A percentile compares a stretch with the other conserved stretches of the same genome.
Evolutionary conservation across 805 yeast genomes (phyloP).

Genomic region (Torulaspora delbrueckii): DNA sequence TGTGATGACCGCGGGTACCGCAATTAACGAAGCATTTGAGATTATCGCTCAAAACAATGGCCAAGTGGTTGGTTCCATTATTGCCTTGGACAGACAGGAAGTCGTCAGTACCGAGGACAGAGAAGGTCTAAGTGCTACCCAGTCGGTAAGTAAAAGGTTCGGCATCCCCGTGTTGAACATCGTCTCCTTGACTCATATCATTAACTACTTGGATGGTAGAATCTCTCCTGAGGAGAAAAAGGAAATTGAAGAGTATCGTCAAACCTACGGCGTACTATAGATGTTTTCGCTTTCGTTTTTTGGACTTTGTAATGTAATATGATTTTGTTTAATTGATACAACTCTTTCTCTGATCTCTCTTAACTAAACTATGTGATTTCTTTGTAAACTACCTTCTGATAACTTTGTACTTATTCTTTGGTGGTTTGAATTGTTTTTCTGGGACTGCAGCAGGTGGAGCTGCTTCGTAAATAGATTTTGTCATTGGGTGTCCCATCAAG

Average conservation of each 20-base stretch:
- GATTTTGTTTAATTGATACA: slow-evolving; percentile 13
- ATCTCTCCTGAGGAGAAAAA: slow-evolving; percentile 54
- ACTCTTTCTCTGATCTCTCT: slow-evolving; percentile 4
- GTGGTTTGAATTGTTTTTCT: slow-evolving; percentile 30
- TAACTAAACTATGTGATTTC: background rate
- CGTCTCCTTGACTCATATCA: slow-evolving; percentile 69
- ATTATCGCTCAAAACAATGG: slow-evolving; percentile 71
- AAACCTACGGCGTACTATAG: slow-evolving; percentile 35
- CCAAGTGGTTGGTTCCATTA: slow-evolving; percentile 71
- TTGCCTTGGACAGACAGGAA: slow-evolving; percentile 95
- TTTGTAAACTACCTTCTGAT: slow-evolving; percentile 28
- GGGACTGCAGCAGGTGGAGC: slow-evolving; percentile 42
- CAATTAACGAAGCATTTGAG: slow-evolving; percentile 87
- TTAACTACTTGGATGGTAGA: slow-evolving; percentile 52
- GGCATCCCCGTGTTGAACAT: slow-evolving; percentile 81
- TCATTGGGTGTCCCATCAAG: slow-evolving; percentile 78
- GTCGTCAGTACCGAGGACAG: slow-evolving; percentile 55
- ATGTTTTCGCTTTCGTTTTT: slow-evolving; percentile 1
- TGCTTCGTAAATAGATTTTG: slow-evolving; percentile 59
- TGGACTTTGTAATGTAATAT: slow-evolving; percentile 8
- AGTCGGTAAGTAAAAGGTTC: slow-evolving; percentile 65
- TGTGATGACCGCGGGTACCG: slow-evolving; percentile 98
- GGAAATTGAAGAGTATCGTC: slow-evolving; percentile 54
- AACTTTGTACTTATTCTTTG: slow-evolving; percentile 33
- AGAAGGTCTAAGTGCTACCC: slow-evolving; percentile 63